phyloP scores from a whole-genome alignment of 345 rosid species.

The Stellera chamaejasme region DNA sequence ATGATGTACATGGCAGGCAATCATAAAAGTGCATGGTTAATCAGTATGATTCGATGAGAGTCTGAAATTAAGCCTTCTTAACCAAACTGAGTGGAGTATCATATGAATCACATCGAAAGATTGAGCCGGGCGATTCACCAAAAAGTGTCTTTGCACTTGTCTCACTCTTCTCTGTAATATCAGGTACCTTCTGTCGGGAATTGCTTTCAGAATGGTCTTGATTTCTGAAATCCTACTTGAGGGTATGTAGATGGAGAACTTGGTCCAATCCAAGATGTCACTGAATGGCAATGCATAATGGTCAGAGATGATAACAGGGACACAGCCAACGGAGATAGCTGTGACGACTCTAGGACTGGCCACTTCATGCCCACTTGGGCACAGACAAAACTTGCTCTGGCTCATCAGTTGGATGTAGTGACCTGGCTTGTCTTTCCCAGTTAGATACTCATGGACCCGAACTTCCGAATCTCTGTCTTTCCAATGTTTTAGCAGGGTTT shows the following conservation, averaged over 20 bases:
- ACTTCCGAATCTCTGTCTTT: constrained; percentile 34
- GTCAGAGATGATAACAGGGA: constrained; percentile 37
- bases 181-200: constrained; percentile 30
- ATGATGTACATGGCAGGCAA: no score
- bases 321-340: constrained; percentile 36
- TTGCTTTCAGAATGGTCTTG: constrained; percentile 34
- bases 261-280: constrained; percentile 46
- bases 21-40: no score
- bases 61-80: constrained; percentile 45
- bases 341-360: constrained; percentile 50
- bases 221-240: constrained; percentile 28
- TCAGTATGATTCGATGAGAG: background rate
- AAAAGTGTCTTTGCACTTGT: constrained; percentile 36
- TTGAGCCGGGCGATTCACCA: constrained; percentile 39
- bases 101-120: constrained; percentile 46
- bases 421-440: constrained; percentile 12
- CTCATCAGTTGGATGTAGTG: constrained; percentile 36
- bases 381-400: constrained; percentile 49
- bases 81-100: constrained; percentile 60
- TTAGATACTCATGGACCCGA: constrained; percentile 32
- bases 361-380: constrained; percentile 59
- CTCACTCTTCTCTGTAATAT: constrained; percentile 30
- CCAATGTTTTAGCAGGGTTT: constrained; percentile 31
- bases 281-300: constrained; percentile 39
- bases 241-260: constrained; percentile 34